Evolutionary conservation across 805 yeast species (phyloP), one percentile per base, ranked within the genome.

Genomic region (Clavispora phyllophila): DNA sequence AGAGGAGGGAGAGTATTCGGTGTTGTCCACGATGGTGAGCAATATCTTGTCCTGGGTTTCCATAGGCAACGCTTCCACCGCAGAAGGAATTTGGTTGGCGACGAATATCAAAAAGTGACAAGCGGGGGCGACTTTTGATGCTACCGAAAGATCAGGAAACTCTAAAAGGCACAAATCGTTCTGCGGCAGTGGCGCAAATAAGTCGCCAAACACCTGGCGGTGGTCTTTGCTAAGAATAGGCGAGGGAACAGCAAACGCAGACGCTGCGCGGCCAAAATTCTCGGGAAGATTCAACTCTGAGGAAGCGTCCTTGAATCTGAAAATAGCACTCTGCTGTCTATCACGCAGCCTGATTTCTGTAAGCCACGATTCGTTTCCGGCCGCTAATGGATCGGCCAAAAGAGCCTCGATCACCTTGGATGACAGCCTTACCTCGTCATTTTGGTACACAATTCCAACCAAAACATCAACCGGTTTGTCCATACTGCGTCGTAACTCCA

Each of bases 381-480:
- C 53, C 12, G 74, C 58, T 39, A 70, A 55, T 5, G 75, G 75
- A 43, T 70, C 74, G 1, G 74, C 68, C 31, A 70, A 54, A 9
- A 70, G 46, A 3, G 61, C 44, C 29, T 68, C 71, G 5, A 70
- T 33, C n/a, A 70, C 27, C 39, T 55, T 65, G n/a, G 71, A 61
- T 2, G 50, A 39, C 8, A 33, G 23, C 13, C 50, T 45, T 6
- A 47, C 42, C 6, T 22, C 22, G 8, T 56, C 59, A 41, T 58
- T 57, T 27, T 60, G 64, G 46, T 69, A 68, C 1, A 63, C 40
- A 3, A 70, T 35, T 0, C 73, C 75, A 12, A 69, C 56, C 35
- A 53, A 54, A 4, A 68, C 47, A 19, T 48, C 44, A 25, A 55
- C 50, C 3, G 49, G 20, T 9, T 43, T 25, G 24, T 28, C 28